phyloP scores from a whole-genome alignment of 495 filamentous ascomycete species.

The Penicillium canescens region DNA sequence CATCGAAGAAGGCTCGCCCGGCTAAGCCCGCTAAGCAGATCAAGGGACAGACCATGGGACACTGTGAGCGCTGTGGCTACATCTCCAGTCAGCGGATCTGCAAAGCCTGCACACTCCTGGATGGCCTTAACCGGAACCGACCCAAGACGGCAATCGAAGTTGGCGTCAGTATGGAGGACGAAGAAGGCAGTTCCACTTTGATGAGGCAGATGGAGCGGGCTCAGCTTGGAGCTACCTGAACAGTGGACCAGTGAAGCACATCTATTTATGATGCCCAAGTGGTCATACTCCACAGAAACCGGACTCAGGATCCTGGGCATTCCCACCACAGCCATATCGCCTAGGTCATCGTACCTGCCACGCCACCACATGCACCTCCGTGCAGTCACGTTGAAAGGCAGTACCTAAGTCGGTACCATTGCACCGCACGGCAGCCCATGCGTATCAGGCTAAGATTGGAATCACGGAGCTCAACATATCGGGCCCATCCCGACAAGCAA shows the following conservation, averaged over 20 bases:
- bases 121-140: conserved; percentile 88
- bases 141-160: conserved; percentile 73
- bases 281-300: not conserved
- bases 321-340: not conserved
- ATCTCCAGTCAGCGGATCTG: conserved; percentile 94
- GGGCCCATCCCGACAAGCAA: too few species aligned
- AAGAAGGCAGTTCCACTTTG: conserved; percentile 56
- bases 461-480: too few species aligned
- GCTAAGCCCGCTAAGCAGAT: conserved; percentile 30
- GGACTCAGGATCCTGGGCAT: not conserved
- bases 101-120: conserved; percentile 89
- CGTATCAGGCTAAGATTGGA: too few species aligned
- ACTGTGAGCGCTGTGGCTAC: conserved; percentile 87
- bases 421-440: too few species aligned
- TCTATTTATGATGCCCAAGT: not conserved
- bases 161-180: conserved; percentile 49
- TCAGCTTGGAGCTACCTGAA: conserved; percentile 42
- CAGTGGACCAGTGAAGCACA: not conserved
- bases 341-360: not conserved
- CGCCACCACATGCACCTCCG: not conserved
- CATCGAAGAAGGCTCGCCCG: conserved; percentile 15
- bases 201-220: conserved; percentile 55
- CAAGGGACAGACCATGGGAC: conserved; percentile 72
- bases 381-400: too few species aligned
- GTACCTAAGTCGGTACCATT: too few species aligned